Base-by-base conservation (phyloP, 2,329 filamentous ascomycete genomes). In the Colletotrichum melonis region DNA sequence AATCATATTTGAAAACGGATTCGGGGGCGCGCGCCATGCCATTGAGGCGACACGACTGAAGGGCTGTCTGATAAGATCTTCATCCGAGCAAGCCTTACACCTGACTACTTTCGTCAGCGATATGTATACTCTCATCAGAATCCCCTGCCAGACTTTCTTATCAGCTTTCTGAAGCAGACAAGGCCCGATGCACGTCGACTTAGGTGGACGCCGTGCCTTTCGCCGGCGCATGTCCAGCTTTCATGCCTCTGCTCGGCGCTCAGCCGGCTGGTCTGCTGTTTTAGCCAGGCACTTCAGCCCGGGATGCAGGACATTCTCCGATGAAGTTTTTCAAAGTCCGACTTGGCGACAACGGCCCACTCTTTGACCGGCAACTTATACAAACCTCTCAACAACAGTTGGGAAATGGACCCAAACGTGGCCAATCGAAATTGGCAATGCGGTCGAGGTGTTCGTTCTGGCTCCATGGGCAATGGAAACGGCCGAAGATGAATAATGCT, bases 91-190 rank as follows among this genome's bases (percentile, higher is more conserved):
- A 54, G 4, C 5, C 24, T 56, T 24, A 49, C 12, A 19, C 26
- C 46, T 24, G 38, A 38, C 8, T 52, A 12, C 38, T 54, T 19
- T 22, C 38, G 30, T 42, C 24, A 30, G 54, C 24, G 38, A 62
- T 22, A 16, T 16, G 26, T 28, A 56, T 28, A 16, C 16, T 55
- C 32, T 55, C 59, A 24, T 28, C n/a, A 16, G 26, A 22, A 42
- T n/a, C 64, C 56, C 59, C 49, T 32, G 49, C 16, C 24, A 19
- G 46, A 22, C 38, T 22, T 22, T 30, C 46, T 42, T 65, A 19
- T 38, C 60, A 69, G 64, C 60, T 69, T 65, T 60, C 60, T 26
- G 49, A 73, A 62, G 12, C 22, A 74, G 72, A 56, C 46, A 57
- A 68, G 46, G 42, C 26, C 57, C 63, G 57, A 67, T 32, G 72